Percentiles rank a stretch among this genome's conserved stretches.
These are phyloP conservation scores for Leccinum truebloodii DNA, from an alignment of 768 basidiomycete species.

Conservation along the genomic window DNA sequence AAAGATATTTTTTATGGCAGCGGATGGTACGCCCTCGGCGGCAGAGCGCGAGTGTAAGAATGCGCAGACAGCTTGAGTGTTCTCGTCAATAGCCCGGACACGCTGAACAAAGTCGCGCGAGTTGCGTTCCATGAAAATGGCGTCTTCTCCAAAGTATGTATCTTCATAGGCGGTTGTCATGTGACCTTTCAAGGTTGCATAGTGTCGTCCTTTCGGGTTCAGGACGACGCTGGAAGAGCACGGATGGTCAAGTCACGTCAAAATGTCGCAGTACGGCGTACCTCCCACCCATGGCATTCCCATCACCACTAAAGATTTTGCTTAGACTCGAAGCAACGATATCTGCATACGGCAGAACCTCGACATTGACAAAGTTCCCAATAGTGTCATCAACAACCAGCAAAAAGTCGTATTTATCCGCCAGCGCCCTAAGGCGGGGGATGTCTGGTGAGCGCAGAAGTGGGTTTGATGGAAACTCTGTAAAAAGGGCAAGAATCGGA, in stretches of 20 bases:
- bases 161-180: conserved; percentile 74
- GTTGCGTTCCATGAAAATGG: conserved; percentile 96
- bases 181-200: conserved; percentile 60
- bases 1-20: conserved; percentile 78
- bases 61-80: conserved; percentile 81
- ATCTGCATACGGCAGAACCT: conserved; percentile 83
- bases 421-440: conserved; percentile 68
- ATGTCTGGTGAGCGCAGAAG: conserved; percentile 85
- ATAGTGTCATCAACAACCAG: conserved; percentile 94
- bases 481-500: conserved; percentile 79
- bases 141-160: conserved; percentile 86
- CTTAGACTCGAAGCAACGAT: conserved; percentile 90
- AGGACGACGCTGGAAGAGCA: conserved; percentile 67
- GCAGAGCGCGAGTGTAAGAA: conserved; percentile 64
- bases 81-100: conserved; percentile 73
- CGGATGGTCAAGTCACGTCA: not conserved
- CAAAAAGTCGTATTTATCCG: conserved; percentile 86
- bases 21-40: conserved; percentile 35
- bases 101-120: conserved; percentile 88
- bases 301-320: conserved; percentile 93
- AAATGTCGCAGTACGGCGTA: conserved; percentile 37
- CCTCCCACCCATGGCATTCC: conserved; percentile 99
- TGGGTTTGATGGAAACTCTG: conserved; percentile 96
- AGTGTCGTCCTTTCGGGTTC: conserved; percentile 76
- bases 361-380: conserved; percentile 92